Base-by-base conservation (phyloP, 805 yeast species). In the Blastobotrys terrestris region DNA sequence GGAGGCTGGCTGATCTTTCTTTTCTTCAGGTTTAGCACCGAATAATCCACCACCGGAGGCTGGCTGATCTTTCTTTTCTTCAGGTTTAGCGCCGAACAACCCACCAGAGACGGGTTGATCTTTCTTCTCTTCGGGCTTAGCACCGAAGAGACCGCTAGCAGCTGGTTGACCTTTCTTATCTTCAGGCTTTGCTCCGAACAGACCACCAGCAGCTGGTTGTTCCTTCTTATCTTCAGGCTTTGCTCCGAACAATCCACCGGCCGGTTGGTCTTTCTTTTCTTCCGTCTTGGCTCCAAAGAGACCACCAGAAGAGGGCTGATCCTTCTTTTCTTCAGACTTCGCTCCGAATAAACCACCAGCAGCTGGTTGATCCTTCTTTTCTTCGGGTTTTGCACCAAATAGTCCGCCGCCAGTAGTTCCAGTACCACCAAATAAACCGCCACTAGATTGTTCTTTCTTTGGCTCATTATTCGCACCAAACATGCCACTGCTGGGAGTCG, bases 11-110 rank as follows among this genome's bases (percentile, higher is more conserved):
- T 52, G 41, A 15, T 57, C 55, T 50, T 58, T 43, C 53, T 52
- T 22, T 49, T 54, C 40, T 26, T 51, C 58, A 3, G 58, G 46
- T 39, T 54, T 46, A 19, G 58, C 48, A 7, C 59, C 45, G 13
- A 46, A 46, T 6, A 58, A 50, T 18, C 52, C 54, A 14, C 63
- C 54, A 14, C 63, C 62, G 52, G 65, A 63, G 3, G 64, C 54
- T 2, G 65, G 61, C 14, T 65, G 43, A 4, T 46, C 50, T 45
- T 50, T 31, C n/a, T 19, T 22, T 63, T 40, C 31, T 39, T 46
- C 58, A 5, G 40, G 45, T 7, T 35, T 18, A 7, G 43, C 55
- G 22, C 64, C 67, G 46, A 70, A 64, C 18, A 72, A 63, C 43
- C 65, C 60, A 19, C 65, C 55, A 5, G 57, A 53, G 46, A 50